A percentile compares a stretch with the other conserved stretches of the same genome.
Conservation (phyloP, 768 basidiomycete species). For the Xerocomus potaroensis region DNA sequence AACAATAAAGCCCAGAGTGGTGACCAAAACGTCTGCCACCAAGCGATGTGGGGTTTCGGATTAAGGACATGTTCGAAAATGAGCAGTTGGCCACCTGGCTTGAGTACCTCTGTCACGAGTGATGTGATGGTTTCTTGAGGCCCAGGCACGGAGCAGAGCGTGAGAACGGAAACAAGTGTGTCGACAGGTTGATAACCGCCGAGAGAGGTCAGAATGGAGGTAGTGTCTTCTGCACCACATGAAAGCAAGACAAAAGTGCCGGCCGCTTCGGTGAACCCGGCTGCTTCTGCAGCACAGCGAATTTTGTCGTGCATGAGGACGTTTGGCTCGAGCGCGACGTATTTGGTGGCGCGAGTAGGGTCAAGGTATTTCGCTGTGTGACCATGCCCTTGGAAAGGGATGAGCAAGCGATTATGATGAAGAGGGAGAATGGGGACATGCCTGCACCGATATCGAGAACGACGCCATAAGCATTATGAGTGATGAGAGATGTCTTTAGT, state of each 20-base stretch:
- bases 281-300: conserved; percentile 40
- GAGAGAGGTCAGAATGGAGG: conserved; percentile 42
- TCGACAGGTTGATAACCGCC: conserved; percentile 41
- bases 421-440: conserved; percentile 19
- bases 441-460: conserved; percentile 71
- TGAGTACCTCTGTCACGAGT: conserved; percentile 51
- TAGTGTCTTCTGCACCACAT: conserved; percentile 59
- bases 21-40: conserved; percentile 75
- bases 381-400: conserved; percentile 47
- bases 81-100: conserved; percentile 59
- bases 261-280: too few species aligned
- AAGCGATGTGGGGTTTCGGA: conserved; percentile 47
- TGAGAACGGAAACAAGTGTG: conserved; percentile 61
- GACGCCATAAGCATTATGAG: conserved; percentile 50
- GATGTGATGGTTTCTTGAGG: conserved; percentile 45
- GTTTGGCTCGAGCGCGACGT: conserved; percentile 74
- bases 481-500: conserved; percentile 47
- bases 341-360: conserved; percentile 48
- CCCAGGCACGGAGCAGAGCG: conserved; percentile 49
- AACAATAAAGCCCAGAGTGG: conserved; percentile 59
- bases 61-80: conserved; percentile 46
- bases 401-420: conserved; percentile 1
- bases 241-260: too few species aligned
- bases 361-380: conserved; percentile 63
- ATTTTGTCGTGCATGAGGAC: conserved; percentile 56